Percentiles rank a stretch among this genome's conserved stretches.
Evolutionary conservation across 257 asterid genomes (phyloP).

Genomic region (Nicotiana noctiflora): DNA sequence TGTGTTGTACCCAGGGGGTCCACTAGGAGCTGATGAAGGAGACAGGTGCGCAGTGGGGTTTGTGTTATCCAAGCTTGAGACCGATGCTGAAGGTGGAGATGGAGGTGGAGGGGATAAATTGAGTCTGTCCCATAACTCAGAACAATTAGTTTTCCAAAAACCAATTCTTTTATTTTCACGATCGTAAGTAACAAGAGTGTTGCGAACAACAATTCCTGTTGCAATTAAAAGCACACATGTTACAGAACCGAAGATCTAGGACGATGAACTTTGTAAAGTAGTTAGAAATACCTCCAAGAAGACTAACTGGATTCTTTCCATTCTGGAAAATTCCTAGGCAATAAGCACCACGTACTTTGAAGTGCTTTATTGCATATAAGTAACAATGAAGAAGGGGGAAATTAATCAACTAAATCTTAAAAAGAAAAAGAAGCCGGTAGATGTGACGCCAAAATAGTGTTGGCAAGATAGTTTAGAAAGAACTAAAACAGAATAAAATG

Average conservation of each 20-base stretch:
- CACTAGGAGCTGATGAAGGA: conserved; percentile 57
- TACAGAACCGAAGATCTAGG: neutral
- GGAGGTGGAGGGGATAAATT: conserved; percentile 32
- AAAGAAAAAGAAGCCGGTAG: neutral
- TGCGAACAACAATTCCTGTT: conserved; percentile 85
- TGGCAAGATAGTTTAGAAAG: neutral
- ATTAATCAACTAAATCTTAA: conserved; percentile 9
- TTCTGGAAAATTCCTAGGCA: conserved; percentile 95
- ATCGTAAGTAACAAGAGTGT: conserved; percentile 89
- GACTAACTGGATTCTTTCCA: conserved; percentile 97
- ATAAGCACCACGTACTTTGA: conserved; percentile 89
- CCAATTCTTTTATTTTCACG: conserved; percentile 86
- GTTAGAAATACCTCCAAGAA: conserved; percentile 73
- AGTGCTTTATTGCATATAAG: conserved; percentile 47
- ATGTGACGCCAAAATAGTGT: neutral
- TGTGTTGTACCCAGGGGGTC: conserved; percentile 29
- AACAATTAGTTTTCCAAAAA: conserved; percentile 94
- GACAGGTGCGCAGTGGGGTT: conserved; percentile 29
- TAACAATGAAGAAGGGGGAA: conserved; percentile 2
- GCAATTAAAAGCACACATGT: neutral
- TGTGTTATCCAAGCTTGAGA: conserved; percentile 23
- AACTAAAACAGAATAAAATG: conserved; percentile 7
- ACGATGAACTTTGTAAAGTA: neutral
- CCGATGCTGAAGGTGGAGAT: conserved; percentile 34
- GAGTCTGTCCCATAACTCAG: conserved; percentile 84